Evolutionary conservation across 805 yeast genomes (phyloP).

Genomic region (Phaffomyces opuntiae): DNA sequence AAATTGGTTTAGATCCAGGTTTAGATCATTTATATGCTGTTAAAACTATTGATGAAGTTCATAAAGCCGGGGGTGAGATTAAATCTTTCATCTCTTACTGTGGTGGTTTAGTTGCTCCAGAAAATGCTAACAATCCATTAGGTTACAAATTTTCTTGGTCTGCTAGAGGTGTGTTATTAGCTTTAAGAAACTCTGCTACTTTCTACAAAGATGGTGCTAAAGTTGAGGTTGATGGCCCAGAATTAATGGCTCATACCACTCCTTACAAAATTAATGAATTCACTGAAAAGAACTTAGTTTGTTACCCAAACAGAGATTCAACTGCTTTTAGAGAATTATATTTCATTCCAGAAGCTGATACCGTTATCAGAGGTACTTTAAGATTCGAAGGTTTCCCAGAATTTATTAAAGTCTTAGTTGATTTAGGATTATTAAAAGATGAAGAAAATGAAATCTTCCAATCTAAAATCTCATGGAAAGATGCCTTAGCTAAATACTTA

Average conservation of each 20-base stretch:
- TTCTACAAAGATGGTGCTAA: slow-evolving; percentile 83
- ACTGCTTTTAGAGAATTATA: slow-evolving; percentile 89
- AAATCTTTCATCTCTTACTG: slow-evolving; percentile 93
- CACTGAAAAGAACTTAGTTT: slow-evolving; percentile 58
- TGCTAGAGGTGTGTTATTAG: slow-evolving; percentile 94
- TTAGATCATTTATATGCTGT: slow-evolving; percentile 97
- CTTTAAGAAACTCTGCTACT: slow-evolving; percentile 88
- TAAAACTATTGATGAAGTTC: slow-evolving; percentile 96
- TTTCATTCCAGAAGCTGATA: slow-evolving; percentile 94
- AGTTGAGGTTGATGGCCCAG: slow-evolving; percentile 77
- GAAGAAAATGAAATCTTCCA: slow-evolving; percentile 54
- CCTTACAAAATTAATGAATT: slow-evolving; percentile 96
- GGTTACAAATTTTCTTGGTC: slow-evolving; percentile 99
- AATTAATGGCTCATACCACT: slow-evolving; percentile 88
- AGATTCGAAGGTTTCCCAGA: slow-evolving; percentile 99
- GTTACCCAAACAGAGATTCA: slow-evolving; percentile 98
- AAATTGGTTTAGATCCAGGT: slow-evolving; percentile 98
- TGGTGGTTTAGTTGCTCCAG: slow-evolving; percentile 99
- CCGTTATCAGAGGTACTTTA: slow-evolving; percentile 93
- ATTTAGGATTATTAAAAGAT: slow-evolving; percentile 86
- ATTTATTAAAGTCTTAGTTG: slow-evolving; percentile 91
- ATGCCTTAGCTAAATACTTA: slow-evolving; percentile 69
- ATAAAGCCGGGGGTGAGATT: slow-evolving; percentile 83
- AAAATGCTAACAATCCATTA: slow-evolving; percentile 93
- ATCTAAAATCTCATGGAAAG: slow-evolving; percentile 71